Evolutionary conservation across 768 basidiomycete species (phyloP).

Genomic region (Gloeostereum incarnatum): DNA sequence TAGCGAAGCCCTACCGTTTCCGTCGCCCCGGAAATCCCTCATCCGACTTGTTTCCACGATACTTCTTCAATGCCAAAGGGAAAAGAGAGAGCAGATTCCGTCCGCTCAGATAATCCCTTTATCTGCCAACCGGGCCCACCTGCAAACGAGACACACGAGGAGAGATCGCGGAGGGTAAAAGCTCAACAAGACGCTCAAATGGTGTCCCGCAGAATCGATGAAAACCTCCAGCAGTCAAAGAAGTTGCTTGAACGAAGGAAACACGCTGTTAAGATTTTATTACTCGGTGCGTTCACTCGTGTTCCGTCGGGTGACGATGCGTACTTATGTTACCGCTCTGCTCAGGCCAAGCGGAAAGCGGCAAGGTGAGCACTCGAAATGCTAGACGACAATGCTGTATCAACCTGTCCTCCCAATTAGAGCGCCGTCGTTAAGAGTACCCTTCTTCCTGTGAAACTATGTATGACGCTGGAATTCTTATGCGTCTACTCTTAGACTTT

Average conservation of each 20-base stretch:
- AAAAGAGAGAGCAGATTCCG: too few species aligned
- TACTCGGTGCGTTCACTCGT: conserved; percentile 21
- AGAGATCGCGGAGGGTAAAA: conserved; percentile 18
- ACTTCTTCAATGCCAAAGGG: too few species aligned
- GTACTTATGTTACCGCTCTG: background rate
- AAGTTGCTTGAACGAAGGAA: conserved; percentile 24
- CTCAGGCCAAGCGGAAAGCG: conserved; percentile 28
- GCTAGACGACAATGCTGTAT: background rate
- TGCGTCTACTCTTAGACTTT: conserved; percentile 38
- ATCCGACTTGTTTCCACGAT: too few species aligned
- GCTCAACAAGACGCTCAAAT: conserved; percentile 21
- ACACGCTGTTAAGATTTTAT: conserved; percentile 27
- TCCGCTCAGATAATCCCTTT: too few species aligned
- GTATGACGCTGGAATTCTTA: background rate
- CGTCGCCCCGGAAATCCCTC: too few species aligned
- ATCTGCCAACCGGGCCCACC: conserved; percentile 19
- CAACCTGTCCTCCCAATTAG: conserved; percentile 14
- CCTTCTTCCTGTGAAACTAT: conserved; percentile 3
- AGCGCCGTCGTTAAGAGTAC: conserved; percentile 41
- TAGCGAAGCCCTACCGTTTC: too few species aligned
- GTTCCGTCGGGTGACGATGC: background rate
- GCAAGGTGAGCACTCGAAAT: conserved; percentile 21
- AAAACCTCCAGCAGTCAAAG: conserved; percentile 19
- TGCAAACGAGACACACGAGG: conserved; percentile 23
- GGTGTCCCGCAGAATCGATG: conserved; percentile 26